Evolutionary conservation across 2,329 filamentous ascomycete genomes (phyloP).

Genomic region (Phaeosphaeriaceae sp.): DNA sequence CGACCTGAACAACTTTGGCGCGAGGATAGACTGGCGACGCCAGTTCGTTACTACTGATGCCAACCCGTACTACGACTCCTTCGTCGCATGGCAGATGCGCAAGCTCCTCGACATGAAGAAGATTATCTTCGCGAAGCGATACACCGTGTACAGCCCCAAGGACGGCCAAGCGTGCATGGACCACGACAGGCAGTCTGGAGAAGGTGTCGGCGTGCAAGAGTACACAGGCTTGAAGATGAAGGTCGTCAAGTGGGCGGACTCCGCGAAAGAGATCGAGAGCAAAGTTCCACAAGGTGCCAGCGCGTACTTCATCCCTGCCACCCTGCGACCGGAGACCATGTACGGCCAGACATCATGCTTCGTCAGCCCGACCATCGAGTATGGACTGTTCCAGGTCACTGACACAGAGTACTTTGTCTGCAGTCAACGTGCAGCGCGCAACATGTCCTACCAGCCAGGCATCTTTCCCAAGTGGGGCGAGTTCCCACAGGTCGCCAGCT

Average conservation of each 20-base stretch:
- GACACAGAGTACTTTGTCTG: conserved; percentile 78
- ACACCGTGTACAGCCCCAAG: conserved; percentile 89
- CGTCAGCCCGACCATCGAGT: conserved; percentile 86
- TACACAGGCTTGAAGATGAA: conserved; percentile 93
- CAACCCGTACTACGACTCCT: conserved; percentile 95
- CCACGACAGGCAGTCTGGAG: conserved; percentile 81
- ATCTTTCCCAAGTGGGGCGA: conserved; percentile 80
- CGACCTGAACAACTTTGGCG: conserved; percentile 84
- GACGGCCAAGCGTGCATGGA: conserved; percentile 89
- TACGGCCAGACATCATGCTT: conserved; percentile 98
- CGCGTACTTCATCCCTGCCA: conserved; percentile 90
- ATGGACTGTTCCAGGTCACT: conserved; percentile 81
- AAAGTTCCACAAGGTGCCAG: conserved; percentile 81
- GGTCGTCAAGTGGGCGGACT: conserved; percentile 85
- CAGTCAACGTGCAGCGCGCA: conserved; percentile 82
- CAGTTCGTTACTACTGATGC: conserved; percentile 94
- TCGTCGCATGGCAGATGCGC: conserved; percentile 97
- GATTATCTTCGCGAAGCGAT: conserved; percentile 91
- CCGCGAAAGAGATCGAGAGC: conserved; percentile 72
- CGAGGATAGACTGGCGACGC: conserved; percentile 90
- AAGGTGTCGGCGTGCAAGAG: conserved; percentile 85
- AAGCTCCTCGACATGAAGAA: conserved; percentile 87
- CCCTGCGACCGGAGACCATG: conserved; percentile 95
- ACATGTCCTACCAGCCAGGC: conserved; percentile 90
- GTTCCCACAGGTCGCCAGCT: conserved; percentile 75